Base-by-base conservation (phyloP, 2,329 filamentous ascomycete species). In the Fusarium dimerum region DNA sequence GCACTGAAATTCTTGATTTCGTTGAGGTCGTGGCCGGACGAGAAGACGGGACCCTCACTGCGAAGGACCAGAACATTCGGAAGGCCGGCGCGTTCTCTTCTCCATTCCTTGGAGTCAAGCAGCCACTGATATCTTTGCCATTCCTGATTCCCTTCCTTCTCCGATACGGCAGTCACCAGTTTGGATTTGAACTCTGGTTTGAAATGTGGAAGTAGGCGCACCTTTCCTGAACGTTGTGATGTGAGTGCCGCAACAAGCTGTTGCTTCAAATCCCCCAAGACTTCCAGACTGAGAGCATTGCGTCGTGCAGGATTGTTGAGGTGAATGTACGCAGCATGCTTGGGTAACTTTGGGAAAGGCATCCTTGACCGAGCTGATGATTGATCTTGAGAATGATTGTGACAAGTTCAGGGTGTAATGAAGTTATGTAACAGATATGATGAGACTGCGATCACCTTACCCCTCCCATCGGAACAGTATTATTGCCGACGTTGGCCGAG, bases 21-120 rank as follows among this genome's bases (percentile, higher is more conserved):
- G 5, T 64, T 64, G 3, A 65, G 41, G 18, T 65, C 63, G 38
- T 65, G 63, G 0, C 63, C 63, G 0, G 63, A 64, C 1, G 59
- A 64, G 13, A 65, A 65, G 0, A 65, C 63, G 0, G 59, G 59
- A 0, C 61, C 61, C 4, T 65, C 63, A 16, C 63, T 64, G 0
- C 63, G 54, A 6, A 65, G 40, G 3, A 65, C 63, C 1, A 65
- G 16, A 1, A 65, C 51, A 40, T 64, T 47, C 1, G 63, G 63
- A 3, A 64, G 11, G 0, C 57, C 59, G 2, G 20, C 51, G 2
- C 63, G 56, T n/a, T 63, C 59, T 18, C 34, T 54, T 26, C 32
- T 58, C 63, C 63, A 65, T 36, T 63, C 57, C 2, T 45, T 39
- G 1, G 63, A 53, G 13, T 55, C 45, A 18, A 65, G 46, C 1